Evolutionary conservation across 768 basidiomycete species (phyloP).

Genomic region (Suillus placidus): DNA sequence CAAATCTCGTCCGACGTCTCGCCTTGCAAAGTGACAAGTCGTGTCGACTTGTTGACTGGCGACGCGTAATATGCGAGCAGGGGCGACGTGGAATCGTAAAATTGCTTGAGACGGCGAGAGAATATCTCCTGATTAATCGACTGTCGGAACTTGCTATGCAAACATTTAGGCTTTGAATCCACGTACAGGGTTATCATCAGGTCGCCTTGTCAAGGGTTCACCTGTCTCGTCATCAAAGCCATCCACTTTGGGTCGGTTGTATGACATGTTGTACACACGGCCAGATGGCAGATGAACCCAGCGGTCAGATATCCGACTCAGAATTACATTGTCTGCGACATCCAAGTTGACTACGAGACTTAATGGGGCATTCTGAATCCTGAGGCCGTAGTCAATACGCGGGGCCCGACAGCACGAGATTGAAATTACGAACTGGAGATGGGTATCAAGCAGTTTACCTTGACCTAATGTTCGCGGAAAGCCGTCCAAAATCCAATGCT

Average conservation of each 20-base stretch:
- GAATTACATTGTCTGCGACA: conserved; percentile 85
- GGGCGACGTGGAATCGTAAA: conserved; percentile 80
- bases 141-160: conserved; percentile 9
- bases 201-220: conserved; percentile 83
- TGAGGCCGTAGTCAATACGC: conserved; percentile 29
- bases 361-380: conserved; percentile 64
- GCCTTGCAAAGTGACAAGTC: conserved; percentile 64
- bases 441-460: conserved; percentile 73
- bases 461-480: conserved; percentile 91
- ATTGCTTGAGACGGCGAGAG: conserved; percentile 70
- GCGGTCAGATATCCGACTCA: conserved; percentile 85
- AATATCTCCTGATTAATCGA: conserved; percentile 64
- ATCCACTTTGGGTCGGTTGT: conserved; percentile 78
- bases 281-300: conserved; percentile 90
- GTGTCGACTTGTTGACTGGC: conserved; percentile 39
- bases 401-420: neutral
- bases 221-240: conserved; percentile 88
- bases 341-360: conserved; percentile 85
- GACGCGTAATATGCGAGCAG: conserved; percentile 71
- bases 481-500: conserved; percentile 94
- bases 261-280: conserved; percentile 87
- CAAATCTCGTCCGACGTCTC: conserved; percentile 88
- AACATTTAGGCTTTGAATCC: conserved; percentile 4
- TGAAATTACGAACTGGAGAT: conserved; percentile 60
- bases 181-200: conserved; percentile 87